phyloP scores from a whole-genome alignment of 495 filamentous ascomycete genomes.

The Pyronema omphalodes region DNA sequence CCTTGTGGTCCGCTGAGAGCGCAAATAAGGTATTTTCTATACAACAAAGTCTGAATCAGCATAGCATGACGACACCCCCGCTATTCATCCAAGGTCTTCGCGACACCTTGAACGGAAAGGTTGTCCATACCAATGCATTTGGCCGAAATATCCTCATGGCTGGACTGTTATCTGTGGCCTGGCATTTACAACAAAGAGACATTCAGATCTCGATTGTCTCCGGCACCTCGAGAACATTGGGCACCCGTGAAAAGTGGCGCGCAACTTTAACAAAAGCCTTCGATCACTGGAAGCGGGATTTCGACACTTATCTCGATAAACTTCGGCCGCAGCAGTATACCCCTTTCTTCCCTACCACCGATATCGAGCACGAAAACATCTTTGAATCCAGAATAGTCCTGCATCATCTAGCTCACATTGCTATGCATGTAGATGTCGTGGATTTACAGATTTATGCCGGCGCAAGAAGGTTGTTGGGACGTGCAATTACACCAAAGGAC shows the following conservation, averaged over 20 bases:
- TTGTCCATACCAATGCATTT: conserved; percentile 83
- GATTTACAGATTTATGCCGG: conserved; percentile 93
- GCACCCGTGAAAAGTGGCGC: conserved; percentile 84
- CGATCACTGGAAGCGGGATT: conserved; percentile 87
- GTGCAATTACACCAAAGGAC: conserved; percentile 67
- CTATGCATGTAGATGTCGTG: conserved; percentile 93
- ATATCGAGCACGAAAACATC: conserved; percentile 52
- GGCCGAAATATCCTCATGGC: conserved; percentile 93
- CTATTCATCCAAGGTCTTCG: conserved; percentile 77
- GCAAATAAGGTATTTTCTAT: conserved; percentile 74
- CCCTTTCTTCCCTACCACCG: conserved; percentile 19
- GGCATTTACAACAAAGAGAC: conserved; percentile 96
- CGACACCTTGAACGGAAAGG: conserved; percentile 68
- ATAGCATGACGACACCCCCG: conserved; percentile 67
- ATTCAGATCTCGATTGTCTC: conserved; percentile 80
- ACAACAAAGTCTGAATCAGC: conserved; percentile 62
- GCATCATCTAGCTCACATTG: conserved; percentile 92
- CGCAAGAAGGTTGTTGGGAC: conserved; percentile 64
- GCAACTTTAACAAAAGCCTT: conserved; percentile 73
- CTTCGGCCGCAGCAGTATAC: conserved; percentile 20
- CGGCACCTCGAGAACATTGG: conserved; percentile 49
- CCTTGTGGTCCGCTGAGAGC: conserved; percentile 81
- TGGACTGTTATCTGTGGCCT: conserved; percentile 78
- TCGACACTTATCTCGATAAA: conserved; percentile 60
- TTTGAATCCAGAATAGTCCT: conserved; percentile 77